Percentiles rank a stretch among this genome's conserved stretches.
phyloP scores from a whole-genome alignment of 1,284 basidiomycete species.

The Exobasidium cylindrosporum region DNA sequence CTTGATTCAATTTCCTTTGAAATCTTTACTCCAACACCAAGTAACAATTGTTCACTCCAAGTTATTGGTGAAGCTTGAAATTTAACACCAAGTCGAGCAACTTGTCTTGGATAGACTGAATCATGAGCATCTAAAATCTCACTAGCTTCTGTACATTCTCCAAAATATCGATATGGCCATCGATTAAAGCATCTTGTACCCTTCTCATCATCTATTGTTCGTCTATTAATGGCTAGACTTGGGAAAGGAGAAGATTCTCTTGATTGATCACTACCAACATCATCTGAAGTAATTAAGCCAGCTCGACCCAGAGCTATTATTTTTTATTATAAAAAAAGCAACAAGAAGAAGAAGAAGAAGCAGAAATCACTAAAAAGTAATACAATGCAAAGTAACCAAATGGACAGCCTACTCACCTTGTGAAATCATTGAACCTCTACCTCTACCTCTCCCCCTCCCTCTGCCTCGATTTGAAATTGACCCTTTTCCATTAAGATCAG shows the following conservation, averaged over 20 bases:
- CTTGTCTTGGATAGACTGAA: constrained; percentile 85
- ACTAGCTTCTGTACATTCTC: constrained; percentile 76
- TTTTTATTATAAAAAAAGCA: no score
- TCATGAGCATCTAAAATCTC: constrained; percentile 75
- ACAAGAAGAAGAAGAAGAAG: no score
- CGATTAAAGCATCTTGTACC: constrained; percentile 74
- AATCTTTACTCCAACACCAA: constrained; percentile 26
- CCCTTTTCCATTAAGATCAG: not conserved
- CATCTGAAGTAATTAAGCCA: not conserved
- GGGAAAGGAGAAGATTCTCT: constrained; percentile 7
- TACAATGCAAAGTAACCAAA: no score
- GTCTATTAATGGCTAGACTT: constrained; percentile 4
- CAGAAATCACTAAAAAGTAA: no score
- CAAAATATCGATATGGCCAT: constrained; percentile 96
- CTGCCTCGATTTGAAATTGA: not conserved
- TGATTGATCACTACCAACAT: not conserved
- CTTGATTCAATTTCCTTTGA: constrained; percentile 17
- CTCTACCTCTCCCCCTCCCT: constrained; percentile 7
- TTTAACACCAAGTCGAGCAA: constrained; percentile 79
- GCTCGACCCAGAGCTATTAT: not conserved
- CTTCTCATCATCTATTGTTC: constrained; percentile 42
- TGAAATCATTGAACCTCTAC: not conserved
- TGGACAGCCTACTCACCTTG: not conserved
- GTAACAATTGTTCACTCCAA: constrained; percentile 45
- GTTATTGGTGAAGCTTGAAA: constrained; percentile 66